A percentile compares a stretch with the other conserved stretches of the same genome.
Conservation (phyloP, 768 basidiomycete species). For the Hericium erinaceus region DNA sequence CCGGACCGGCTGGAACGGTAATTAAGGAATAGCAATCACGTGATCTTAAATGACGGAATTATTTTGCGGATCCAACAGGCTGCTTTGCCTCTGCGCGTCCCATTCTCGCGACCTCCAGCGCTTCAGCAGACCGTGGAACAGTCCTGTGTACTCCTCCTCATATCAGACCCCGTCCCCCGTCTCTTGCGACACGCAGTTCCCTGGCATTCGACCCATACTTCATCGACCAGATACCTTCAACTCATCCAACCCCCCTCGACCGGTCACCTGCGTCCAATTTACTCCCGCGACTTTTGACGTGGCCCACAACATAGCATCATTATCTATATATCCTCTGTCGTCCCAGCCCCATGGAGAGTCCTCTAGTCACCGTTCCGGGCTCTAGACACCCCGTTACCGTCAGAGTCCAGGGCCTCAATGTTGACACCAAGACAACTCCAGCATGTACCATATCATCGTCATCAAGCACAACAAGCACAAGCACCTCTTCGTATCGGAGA, state of each 20-base stretch:
- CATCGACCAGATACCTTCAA: too few relatives aligned
- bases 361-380: slow-evolving; percentile 11
- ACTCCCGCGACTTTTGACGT: background rate
- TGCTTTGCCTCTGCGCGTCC: background rate
- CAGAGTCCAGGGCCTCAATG: slow-evolving; percentile 10
- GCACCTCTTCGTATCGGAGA: slow-evolving; percentile 7
- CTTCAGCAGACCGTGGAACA: too few relatives aligned
- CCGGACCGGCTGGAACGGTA: too few relatives aligned
- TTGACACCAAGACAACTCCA: slow-evolving; percentile 7
- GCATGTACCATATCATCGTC: slow-evolving; percentile 1
- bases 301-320: background rate
- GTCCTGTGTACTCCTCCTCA: too few relatives aligned
- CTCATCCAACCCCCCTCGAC: too few relatives aligned
- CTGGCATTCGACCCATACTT: too few relatives aligned
- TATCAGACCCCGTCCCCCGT: too few relatives aligned
- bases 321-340: background rate
- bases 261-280: too few relatives aligned
- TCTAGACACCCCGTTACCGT: slow-evolving; percentile 15
- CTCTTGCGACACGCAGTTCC: too few relatives aligned
- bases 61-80: too few relatives aligned
- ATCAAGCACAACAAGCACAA: slow-evolving; percentile 3
- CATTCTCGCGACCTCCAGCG: too few relatives aligned
- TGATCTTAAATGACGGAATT: background rate
- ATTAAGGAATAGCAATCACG: background rate
- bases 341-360: slow-evolving; percentile 6